Base-by-base conservation (phyloP, 2,329 filamentous ascomycete genomes). In the Thelonectria blattea region DNA sequence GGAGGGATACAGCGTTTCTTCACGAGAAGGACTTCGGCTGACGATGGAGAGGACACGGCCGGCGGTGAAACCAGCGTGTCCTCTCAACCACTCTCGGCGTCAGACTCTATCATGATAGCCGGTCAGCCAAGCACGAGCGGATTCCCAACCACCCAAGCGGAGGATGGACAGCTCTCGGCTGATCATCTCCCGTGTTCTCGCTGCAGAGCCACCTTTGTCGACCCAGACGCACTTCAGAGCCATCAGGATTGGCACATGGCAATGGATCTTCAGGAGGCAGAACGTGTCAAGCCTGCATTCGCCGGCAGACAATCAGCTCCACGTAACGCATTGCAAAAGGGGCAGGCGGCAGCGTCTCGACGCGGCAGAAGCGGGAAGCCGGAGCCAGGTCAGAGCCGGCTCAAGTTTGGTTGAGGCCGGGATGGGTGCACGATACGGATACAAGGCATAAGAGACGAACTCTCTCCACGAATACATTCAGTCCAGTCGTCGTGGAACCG, bases 211-310 rank as follows among this genome's bases (percentile, higher is more conserved):
- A 72, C 74, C n/a, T 79, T 95, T 34, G 80, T 82, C 12, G 79
- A 81, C 41, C 72, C 79, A 24, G 85, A 89, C 57, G 83, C 84
- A 67, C 72, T 87, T 48, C 84, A 88, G 65, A 93, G 91, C 76
- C 95, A 99, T 74, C 82, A 89, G 55, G 95, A 99, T 75, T 98
- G 93, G 89, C 95, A 99, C 77, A 90, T 97, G 77, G 95, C 95
- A 47, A 92, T 91, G 77, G 91, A 94, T 68, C 82, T 99, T 30
- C 89, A 93, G 65, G 84, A 88, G 2, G 76, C 82, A 58, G 84
- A 90, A 78, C 82, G 83, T 81, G 81, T 77, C 75, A 79, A 67
- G 60, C 70, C 74, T 61, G 70, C 75, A 79, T 80, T 82, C 74
- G 81, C 72, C 65, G 76, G 75, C 55, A 73, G 73, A 60, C 63